Percentiles rank a stretch among this genome's conserved stretches.
These are phyloP conservation scores for Musa itinerans DNA, from an alignment of 176 grass and related monocot species.

Conservation along the genomic window DNA sequence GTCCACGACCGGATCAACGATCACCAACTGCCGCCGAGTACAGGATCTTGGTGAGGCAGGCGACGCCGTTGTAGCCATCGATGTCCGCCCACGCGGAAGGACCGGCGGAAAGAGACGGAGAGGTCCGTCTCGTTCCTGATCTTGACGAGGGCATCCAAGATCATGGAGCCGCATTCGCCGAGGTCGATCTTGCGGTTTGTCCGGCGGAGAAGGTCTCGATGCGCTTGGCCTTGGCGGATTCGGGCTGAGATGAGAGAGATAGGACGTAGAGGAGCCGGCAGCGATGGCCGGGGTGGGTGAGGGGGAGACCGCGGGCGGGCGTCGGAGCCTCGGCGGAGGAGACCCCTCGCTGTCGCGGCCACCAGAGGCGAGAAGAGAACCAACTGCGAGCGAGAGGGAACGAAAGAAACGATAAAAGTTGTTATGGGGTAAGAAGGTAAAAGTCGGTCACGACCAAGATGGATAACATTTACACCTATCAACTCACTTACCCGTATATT, in stretches of 20 bases:
- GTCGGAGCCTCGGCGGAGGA: background rate
- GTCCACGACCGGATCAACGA: background rate
- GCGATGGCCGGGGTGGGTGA: background rate
- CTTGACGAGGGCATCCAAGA: background rate
- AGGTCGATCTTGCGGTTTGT: background rate
- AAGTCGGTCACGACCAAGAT: too few relatives aligned
- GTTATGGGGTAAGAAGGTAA: too few relatives aligned
- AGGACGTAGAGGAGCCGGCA: background rate
- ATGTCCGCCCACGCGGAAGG: background rate
- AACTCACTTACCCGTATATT: too few relatives aligned
- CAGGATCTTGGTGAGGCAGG: background rate
- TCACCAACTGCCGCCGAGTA: background rate
- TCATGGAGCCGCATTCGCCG: too few relatives aligned
- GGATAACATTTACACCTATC: too few relatives aligned
- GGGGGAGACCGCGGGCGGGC: too few relatives aligned
- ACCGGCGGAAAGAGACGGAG: background rate
- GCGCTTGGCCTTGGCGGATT: background rate
- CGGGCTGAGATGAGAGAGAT: background rate
- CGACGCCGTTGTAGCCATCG: background rate
- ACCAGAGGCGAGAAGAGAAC: too few relatives aligned
- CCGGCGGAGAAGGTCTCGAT: background rate
- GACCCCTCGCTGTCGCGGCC: background rate
- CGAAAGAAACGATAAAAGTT: too few relatives aligned
- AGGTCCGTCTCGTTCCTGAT: background rate
- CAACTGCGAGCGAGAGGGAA: too few relatives aligned